A percentile compares a stretch with the other conserved stretches of the same genome.
Evolutionary conservation across 2,329 filamentous ascomycete genomes (phyloP).

Genomic region (Penicillium thymicola): DNA sequence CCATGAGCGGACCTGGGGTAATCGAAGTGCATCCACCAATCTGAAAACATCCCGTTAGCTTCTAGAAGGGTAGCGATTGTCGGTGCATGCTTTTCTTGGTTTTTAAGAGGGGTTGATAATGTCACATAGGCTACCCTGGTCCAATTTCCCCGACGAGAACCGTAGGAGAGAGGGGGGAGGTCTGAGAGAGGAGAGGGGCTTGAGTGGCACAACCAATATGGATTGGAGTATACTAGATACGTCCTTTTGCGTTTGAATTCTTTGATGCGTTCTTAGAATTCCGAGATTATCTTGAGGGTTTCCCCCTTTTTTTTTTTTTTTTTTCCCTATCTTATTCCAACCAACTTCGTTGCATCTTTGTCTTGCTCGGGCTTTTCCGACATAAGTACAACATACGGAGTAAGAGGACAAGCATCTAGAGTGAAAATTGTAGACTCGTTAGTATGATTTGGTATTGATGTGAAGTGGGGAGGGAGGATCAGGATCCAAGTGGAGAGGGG

Average conservation of each 20-base stretch:
- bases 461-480: not conserved
- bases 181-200: not conserved
- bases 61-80: constrained; percentile 23
- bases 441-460: not conserved
- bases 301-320: not conserved
- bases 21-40: constrained; percentile 22
- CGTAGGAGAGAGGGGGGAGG: constrained; percentile 7
- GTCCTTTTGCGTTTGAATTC: not conserved
- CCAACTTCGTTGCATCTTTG: not conserved
- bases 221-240: not conserved
- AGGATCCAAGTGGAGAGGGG: not conserved
- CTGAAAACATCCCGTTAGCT: constrained; percentile 11
- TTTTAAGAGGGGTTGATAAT: constrained; percentile 21
- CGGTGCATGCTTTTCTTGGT: constrained; percentile 11
- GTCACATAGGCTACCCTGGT: constrained; percentile 12
- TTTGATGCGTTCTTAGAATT: not conserved
- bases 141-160: constrained; percentile 19
- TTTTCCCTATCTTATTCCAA: not conserved
- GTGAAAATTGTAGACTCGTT: no score
- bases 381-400: not conserved
- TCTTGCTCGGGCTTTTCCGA: not conserved
- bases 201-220: not conserved
- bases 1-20: constrained; percentile 31
- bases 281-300: not conserved
- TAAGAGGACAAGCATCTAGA: not conserved